phyloP scores from a whole-genome alignment of 78 protist species.

The Planoprotostelium fungivorum region DNA sequence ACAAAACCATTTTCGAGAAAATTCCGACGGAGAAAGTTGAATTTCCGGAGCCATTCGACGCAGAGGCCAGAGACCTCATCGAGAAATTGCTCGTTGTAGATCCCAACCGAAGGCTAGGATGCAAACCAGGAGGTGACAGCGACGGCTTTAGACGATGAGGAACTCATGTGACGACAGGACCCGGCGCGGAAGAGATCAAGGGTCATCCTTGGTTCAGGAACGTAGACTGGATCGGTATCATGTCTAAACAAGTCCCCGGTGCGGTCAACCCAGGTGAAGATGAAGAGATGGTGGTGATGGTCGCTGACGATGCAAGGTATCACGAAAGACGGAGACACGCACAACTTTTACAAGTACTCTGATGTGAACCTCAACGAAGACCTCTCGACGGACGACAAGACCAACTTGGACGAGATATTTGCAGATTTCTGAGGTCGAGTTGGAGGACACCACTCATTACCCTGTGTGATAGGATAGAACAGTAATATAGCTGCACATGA shows the following conservation, averaged over 20 bases:
- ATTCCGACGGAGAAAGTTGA: conserved; percentile 17
- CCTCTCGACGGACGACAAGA: not conserved
- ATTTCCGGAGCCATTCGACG: conserved; percentile 27
- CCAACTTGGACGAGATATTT: not conserved
- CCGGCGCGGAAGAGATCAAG: conserved; percentile 51
- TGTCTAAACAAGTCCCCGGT: not conserved
- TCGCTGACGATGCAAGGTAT: not conserved
- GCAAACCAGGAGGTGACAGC: conserved; percentile 7
- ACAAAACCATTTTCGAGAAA: conserved; percentile 25
- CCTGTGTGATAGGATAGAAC: no score
- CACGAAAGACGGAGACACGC: not conserved
- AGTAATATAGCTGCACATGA: no score
- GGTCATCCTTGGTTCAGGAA: conserved; percentile 50
- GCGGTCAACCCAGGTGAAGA: not conserved
- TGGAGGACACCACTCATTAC: no score
- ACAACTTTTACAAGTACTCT: not conserved
- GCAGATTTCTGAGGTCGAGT: not conserved
- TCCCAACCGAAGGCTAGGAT: conserved; percentile 35
- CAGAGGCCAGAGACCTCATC: conserved; percentile 26
- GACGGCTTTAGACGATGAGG: not conserved
- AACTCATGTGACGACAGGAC: not conserved
- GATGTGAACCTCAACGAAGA: not conserved
- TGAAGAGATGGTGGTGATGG: not conserved
- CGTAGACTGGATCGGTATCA: conserved; percentile 33
- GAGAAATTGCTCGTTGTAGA: conserved; percentile 37